Percentiles rank a stretch among this genome's conserved stretches.
These are phyloP conservation scores for Darksidea phi DNA, from an alignment of 495 filamentous ascomycete species.

Conservation along the genomic window DNA sequence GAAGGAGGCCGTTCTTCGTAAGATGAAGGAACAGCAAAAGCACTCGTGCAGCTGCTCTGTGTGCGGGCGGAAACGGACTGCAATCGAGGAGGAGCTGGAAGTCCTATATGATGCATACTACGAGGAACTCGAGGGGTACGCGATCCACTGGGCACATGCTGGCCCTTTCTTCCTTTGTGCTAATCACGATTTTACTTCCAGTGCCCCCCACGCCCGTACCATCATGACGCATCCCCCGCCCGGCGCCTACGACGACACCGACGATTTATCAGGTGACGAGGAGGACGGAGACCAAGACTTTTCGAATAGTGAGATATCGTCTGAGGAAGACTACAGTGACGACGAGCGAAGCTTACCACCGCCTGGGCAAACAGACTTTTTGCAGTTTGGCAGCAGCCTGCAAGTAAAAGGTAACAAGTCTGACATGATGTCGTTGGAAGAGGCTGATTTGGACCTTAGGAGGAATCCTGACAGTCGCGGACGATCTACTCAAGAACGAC, in stretches of 20 bases:
- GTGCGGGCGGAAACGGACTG: conserved; percentile 92
- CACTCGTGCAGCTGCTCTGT: conserved; percentile 98
- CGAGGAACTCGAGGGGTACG: conserved; percentile 94
- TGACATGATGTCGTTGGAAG: conserved; percentile 39
- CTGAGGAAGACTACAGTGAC: conserved; percentile 60
- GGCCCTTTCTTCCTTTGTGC: conserved; percentile 64
- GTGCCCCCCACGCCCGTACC: conserved; percentile 7
- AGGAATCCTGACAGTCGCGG: conserved; percentile 96
- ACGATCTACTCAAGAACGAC: conserved; percentile 97
- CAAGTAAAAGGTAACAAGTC: conserved; percentile 78
- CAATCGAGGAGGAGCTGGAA: conserved; percentile 97
- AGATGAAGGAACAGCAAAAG: conserved; percentile 99
- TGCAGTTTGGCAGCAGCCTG: conserved; percentile 95
- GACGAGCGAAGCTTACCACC: conserved; percentile 56
- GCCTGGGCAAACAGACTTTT: conserved; percentile 70
- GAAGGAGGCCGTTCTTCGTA: conserved; percentile 94
- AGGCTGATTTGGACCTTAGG: conserved; percentile 58
- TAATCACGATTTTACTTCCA: conserved; percentile 15
- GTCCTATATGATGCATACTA: conserved; percentile 99
- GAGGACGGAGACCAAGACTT: conserved; percentile 67
- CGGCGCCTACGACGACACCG: conserved; percentile 38
- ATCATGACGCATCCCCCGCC: conserved; percentile 37
- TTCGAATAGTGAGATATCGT: conserved; percentile 46
- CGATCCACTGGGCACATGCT: conserved; percentile 75
- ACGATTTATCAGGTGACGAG: conserved; percentile 60